Conservation (phyloP, 2,329 filamentous ascomycete species). For the Colletotrichum liriopes region DNA sequence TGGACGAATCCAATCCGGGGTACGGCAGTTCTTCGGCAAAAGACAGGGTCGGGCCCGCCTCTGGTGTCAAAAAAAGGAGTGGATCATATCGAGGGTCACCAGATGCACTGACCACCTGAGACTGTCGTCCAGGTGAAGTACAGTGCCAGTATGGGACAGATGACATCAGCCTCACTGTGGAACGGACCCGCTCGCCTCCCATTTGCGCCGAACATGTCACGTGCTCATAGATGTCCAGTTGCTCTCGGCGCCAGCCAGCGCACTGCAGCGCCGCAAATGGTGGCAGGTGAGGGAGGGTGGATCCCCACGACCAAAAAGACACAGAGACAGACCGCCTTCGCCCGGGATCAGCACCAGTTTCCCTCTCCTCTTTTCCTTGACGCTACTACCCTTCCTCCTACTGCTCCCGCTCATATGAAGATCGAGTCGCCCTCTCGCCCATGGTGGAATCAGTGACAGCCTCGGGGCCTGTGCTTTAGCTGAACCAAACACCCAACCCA, state of each 20-base stretch:
- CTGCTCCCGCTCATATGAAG: background rate
- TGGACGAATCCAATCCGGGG: constrained; percentile 40
- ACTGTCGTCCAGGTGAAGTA: background rate
- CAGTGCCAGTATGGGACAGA: constrained; percentile 46
- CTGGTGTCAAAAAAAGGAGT: background rate
- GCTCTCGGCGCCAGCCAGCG: constrained; percentile 14
- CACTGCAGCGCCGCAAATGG: background rate
- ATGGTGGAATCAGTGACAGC: constrained; percentile 21
- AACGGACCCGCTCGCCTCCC: background rate
- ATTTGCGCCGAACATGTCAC: constrained; percentile 15
- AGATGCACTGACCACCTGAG: constrained; percentile 33
- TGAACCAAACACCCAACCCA: constrained; percentile 13
- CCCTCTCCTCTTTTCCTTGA: constrained; percentile 3
- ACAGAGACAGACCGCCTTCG: constrained; percentile 19
- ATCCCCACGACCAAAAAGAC: constrained; percentile 4
- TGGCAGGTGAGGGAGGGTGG: constrained; percentile 20
- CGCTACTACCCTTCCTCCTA: background rate
- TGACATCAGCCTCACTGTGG: constrained; percentile 30
- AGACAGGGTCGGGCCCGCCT: background rate
- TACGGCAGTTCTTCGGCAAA: constrained; percentile 40
- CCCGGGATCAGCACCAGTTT: constrained; percentile 3
- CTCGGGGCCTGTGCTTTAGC: constrained; percentile 24
- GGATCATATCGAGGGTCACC: constrained; percentile 34
- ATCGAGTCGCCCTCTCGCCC: background rate
- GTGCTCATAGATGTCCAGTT: constrained; percentile 44